Conservation (phyloP, 805 yeast genomes). For the Ogataea pini region DNA sequence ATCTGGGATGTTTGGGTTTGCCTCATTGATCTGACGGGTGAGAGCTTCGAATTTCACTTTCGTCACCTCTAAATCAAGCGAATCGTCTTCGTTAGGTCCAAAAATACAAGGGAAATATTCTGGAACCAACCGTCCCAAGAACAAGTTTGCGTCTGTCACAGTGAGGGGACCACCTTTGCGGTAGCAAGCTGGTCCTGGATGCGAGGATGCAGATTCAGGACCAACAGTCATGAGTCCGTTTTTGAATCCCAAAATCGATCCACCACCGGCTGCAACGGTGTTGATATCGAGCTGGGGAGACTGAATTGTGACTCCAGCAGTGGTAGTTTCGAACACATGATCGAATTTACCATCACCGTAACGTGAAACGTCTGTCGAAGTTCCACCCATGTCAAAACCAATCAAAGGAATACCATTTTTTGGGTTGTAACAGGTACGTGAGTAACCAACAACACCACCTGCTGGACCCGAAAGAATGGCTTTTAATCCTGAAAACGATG, state of each 20-base stretch:
- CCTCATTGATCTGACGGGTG: slow-evolving; percentile 56
- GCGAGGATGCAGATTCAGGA: slow-evolving; percentile 84
- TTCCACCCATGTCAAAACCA: slow-evolving; percentile 92
- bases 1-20: slow-evolving; percentile 40
- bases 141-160: slow-evolving; percentile 80
- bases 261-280: slow-evolving; percentile 87
- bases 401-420: slow-evolving; percentile 60
- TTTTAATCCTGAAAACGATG: slow-evolving; percentile 78
- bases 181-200: slow-evolving; percentile 89
- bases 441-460: slow-evolving; percentile 95
- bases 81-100: slow-evolving; percentile 76
- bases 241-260: slow-evolving; percentile 64
- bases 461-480: slow-evolving; percentile 97
- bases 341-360: slow-evolving; percentile 66
- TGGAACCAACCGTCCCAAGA: slow-evolving; percentile 70
- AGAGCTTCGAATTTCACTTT: slow-evolving; percentile 51
- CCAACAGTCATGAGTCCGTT: slow-evolving; percentile 80
- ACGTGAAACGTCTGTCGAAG: slow-evolving; percentile 83
- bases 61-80: slow-evolving; percentile 60
- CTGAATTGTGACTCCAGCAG: slow-evolving; percentile 81
- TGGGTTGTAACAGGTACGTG: slow-evolving; percentile 71
- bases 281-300: slow-evolving; percentile 82
- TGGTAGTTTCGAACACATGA: slow-evolving; percentile 79
- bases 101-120: slow-evolving; percentile 79
- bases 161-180: slow-evolving; percentile 83